Evolutionary conservation across 2,329 filamentous ascomycete species (phyloP), one percentile per base, ranked within the genome.

Genomic region (Hypoxylon sp.): DNA sequence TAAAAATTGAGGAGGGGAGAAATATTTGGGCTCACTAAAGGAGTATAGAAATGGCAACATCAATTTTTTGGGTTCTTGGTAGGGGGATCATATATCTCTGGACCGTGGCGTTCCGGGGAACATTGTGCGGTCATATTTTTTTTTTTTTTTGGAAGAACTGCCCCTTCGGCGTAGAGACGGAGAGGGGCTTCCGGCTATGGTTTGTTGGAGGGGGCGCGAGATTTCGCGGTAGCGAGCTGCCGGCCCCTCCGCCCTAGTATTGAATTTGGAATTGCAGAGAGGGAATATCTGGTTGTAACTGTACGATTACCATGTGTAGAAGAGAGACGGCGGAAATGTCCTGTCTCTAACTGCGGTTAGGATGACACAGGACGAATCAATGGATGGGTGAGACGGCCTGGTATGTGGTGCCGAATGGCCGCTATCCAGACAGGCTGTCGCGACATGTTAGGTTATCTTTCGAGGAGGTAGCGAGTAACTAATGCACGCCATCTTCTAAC

Each of bases 1-100:
- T 32, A 36, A 19, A n/a, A 46, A 30, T 48, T 7, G 52, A 63
- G 32, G 23, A 52, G 36, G 60, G 30, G 52, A 43, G 60, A 46
- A 36, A 28, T 32, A 49, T 53, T 28, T 28, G 52, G 63, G 52
- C 50, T 67, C 63, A 62, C 45, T 48, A 53, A 64, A 60, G 68
- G 66, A 69, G 60, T 67, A 71, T 62, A 69, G 66, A 71, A 60
- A 48, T 43, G 68, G 65, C n/a, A 63, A 50, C 43, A 62, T 61
- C 34, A 58, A 43, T 63, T 65, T 45, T 58, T 45, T 58, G 41
- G 58, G 60, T 57, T 66, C 46, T 63, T 45, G 63, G 41, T 61
- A 60, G 65, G 52, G 60, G 38, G 38, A 43, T 43, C 38, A 60
- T 28, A 55, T 25, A 48, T 65, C 52, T 38, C 34, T 30, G 21